A percentile compares a stretch with the other conserved stretches of the same genome.
Evolutionary conservation across 148 eudicot genomes (phyloP).

Genomic region (Rhododendron ferrugineum): DNA sequence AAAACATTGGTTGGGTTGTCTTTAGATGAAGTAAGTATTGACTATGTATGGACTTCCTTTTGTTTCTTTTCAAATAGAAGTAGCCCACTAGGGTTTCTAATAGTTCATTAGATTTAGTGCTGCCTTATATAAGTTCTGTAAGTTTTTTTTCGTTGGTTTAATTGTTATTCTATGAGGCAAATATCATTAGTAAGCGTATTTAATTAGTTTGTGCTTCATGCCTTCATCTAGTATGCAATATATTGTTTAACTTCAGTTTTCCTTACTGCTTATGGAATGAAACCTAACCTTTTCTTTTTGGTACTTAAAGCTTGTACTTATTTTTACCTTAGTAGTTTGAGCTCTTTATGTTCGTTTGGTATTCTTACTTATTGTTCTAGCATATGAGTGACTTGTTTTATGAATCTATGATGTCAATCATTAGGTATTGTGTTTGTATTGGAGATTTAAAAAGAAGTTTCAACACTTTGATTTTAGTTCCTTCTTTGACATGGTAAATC

Average conservation of each 20-base stretch:
- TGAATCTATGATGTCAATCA: neutral
- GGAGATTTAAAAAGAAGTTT: neutral
- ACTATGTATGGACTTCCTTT: neutral
- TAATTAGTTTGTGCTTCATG: neutral
- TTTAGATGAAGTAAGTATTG: neutral
- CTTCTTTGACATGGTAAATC: slow-evolving; percentile 10
- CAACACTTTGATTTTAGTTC: neutral
- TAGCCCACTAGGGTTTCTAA: slow-evolving; percentile 10
- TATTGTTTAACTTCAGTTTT: neutral
- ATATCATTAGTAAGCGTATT: neutral
- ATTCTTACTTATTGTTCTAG: slow-evolving; percentile 2
- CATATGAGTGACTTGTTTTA: neutral
- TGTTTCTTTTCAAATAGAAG: neutral
- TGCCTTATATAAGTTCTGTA: neutral
- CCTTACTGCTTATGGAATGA: neutral
- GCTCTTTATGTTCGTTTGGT: neutral
- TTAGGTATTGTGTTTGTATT: neutral
- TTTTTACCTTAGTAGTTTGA: neutral
- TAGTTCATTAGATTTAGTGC: neutral
- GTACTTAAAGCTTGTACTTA: neutral
- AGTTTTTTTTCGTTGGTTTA: neutral
- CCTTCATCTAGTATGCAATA: neutral
- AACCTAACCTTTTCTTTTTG: neutral
- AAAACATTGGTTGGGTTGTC: neutral
- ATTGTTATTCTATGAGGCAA: slow-evolving; percentile 4